Conservation (phyloP, 2,329 filamentous ascomycete genomes). For the Fusarium continuum region DNA sequence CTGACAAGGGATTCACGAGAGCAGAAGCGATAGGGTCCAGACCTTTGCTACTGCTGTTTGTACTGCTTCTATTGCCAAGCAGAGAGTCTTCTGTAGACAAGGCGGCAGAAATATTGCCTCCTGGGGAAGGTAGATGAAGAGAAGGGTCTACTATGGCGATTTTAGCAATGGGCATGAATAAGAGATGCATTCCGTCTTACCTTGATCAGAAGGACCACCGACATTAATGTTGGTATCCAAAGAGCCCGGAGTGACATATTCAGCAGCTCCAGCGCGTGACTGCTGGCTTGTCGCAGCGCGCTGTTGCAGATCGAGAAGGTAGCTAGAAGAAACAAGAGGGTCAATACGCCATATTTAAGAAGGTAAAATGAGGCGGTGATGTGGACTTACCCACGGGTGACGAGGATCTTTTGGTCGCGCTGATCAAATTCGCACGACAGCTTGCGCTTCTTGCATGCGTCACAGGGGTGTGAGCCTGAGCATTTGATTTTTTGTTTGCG, state of each 20-base stretch:
- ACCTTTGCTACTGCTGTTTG: constrained; percentile 21
- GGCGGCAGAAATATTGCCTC: constrained; percentile 17
- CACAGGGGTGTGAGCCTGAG: constrained; percentile 46
- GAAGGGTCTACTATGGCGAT: background rate
- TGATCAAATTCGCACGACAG: constrained; percentile 50
- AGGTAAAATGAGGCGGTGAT: background rate
- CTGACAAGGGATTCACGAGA: constrained; percentile 55
- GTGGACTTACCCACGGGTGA: constrained; percentile 53
- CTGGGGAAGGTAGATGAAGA: constrained; percentile 3
- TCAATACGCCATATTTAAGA: constrained; percentile 10
- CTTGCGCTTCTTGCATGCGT: constrained; percentile 47
- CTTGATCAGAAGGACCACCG: constrained; percentile 23
- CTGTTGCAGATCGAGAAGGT: constrained; percentile 49
- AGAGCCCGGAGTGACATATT: constrained; percentile 39
- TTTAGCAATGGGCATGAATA: accelerated
- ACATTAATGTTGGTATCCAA: constrained; percentile 34
- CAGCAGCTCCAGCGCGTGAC: constrained; percentile 7
- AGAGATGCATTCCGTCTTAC: background rate
- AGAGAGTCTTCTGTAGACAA: constrained; percentile 23
- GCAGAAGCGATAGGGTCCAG: constrained; percentile 45
- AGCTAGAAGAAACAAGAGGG: constrained; percentile 36
- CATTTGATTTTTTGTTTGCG: constrained; percentile 50
- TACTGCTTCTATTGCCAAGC: constrained; percentile 29
- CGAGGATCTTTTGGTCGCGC: constrained; percentile 58
- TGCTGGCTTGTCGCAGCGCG: constrained; percentile 34